These are phyloP conservation scores for Aplosporella prunicola DNA, from an alignment of 2,329 filamentous ascomycete genomes.

Conservation along the genomic window DNA sequence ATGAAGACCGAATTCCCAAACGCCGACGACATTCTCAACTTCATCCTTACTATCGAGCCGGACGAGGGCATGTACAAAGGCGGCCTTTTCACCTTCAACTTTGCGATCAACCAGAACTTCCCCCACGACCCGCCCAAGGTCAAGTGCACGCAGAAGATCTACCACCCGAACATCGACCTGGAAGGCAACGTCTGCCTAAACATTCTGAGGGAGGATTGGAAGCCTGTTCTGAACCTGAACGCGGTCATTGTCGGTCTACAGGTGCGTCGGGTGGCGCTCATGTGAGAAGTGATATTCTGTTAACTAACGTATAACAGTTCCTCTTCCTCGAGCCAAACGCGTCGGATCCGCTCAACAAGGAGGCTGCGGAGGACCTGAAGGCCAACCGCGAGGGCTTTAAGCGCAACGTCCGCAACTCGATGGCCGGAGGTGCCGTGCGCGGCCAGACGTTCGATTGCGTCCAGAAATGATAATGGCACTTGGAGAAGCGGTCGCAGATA, in stretches of 20 bases:
- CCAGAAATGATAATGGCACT: too few species aligned
- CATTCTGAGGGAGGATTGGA: constrained; percentile 97
- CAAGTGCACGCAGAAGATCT: constrained; percentile 94
- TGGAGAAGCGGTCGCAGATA: too few species aligned
- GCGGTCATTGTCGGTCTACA: constrained; percentile 91
- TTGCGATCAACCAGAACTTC: constrained; percentile 88
- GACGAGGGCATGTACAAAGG: constrained; percentile 85
- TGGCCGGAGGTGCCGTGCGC: constrained; percentile 70
- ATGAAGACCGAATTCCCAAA: constrained; percentile 77
- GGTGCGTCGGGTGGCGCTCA: constrained; percentile 38
- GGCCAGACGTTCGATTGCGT: constrained; percentile 70
- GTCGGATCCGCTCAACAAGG: constrained; percentile 95
- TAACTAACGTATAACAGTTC: constrained; percentile 52
- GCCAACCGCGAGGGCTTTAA: constrained; percentile 81
- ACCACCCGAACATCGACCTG: constrained; percentile 96
- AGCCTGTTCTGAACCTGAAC: constrained; percentile 93
- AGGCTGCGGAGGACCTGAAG: constrained; percentile 86
- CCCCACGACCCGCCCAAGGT: constrained; percentile 97
- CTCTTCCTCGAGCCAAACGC: constrained; percentile 97
- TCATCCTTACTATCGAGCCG: constrained; percentile 69
- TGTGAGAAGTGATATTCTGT: not conserved
- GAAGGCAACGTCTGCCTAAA: constrained; percentile 98
- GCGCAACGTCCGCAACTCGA: constrained; percentile 75
- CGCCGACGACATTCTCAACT: constrained; percentile 78
- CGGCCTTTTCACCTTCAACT: constrained; percentile 80